Percentiles rank a stretch among this genome's conserved stretches.
These are phyloP conservation scores for Penicillium sp. DNA, from an alignment of 2,329 filamentous ascomycete species.

Conservation along the genomic window DNA sequence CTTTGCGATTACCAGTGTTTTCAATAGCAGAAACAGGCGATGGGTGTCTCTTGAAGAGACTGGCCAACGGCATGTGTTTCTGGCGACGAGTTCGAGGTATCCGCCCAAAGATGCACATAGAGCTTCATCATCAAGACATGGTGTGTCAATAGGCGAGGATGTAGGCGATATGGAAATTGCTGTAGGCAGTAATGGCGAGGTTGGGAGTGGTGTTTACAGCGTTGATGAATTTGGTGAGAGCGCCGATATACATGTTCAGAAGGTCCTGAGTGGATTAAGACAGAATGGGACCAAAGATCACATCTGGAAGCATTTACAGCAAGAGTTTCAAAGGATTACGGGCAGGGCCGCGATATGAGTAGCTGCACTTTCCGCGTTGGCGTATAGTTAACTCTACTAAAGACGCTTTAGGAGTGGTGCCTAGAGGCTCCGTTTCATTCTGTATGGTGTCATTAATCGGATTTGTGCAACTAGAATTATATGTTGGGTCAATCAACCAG, in stretches of 20 bases:
- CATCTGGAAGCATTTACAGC: conserved; percentile 3
- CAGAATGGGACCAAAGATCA: background rate
- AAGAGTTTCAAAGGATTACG: conserved; percentile 1
- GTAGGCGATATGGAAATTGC: conserved; percentile 4
- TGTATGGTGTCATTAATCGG: too few species aligned
- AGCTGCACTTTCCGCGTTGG: too few species aligned
- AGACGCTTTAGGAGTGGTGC: too few species aligned
- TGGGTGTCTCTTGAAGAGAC: conserved; percentile 29
- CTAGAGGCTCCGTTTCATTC: too few species aligned
- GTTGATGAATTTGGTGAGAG: conserved; percentile 15
- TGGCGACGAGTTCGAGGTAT: conserved; percentile 30
- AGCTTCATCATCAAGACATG: too few species aligned
- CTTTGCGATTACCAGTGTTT: background rate
- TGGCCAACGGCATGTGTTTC: conserved; percentile 44
- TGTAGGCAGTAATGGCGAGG: conserved; percentile 15
- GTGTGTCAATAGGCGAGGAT: background rate
- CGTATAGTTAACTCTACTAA: too few species aligned
- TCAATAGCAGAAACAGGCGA: background rate
- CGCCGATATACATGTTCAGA: background rate
- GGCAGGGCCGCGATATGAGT: too few species aligned
- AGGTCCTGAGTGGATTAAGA: background rate
- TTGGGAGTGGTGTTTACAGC: conserved; percentile 19
- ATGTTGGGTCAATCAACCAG: too few species aligned
- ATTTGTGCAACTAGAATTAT: too few species aligned
- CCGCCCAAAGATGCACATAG: conserved; percentile 4